Evolutionary conservation across 139 green algal species (phyloP), one percentile per base, ranked within the genome.

Genomic region (Haematococcus lacustris): DNA sequence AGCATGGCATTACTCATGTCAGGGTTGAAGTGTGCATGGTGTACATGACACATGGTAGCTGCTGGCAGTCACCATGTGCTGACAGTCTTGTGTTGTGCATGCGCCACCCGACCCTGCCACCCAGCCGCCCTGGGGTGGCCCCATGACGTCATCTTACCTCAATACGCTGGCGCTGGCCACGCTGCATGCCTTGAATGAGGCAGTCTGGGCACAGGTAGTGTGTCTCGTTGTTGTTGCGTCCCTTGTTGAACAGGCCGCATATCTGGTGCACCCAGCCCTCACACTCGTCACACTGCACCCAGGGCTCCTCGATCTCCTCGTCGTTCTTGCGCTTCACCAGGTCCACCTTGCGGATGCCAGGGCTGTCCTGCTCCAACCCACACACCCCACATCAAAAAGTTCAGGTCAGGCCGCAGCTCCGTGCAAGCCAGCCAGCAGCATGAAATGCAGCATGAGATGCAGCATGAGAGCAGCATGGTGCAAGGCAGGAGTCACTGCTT

Each of bases 271-370:
- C 87, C 96, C 96, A 99, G 61, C 81, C 71, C 47, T 97, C 76
- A 85, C 96, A 99, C 51, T 76, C 50, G 81, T 98, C 94, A 79
- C 96, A 99, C 74, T 93, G 83, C 81, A 99, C 96, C 96, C 96
- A 99, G 26, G 81, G 82, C 82, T 97, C 92, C 78, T 96, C 91
- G 41, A 88, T 82, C 71, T 97, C 90, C 65, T 97, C 92, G 63
- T 97, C 92, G 68, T 98, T 99, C 61, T 94, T 96, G 57, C 84
- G 83, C 81, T 97, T 97, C 64, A 88, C 76, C 66, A 97, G 43
- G 7, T 72, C 67, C 3, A 13, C 5, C 64, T 70, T 70, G n/a
- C n/a, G n/a, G n/a, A 28, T 28, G 53, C n/a, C n/a, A n/a, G n/a
- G n/a, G n/a, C n/a, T n/a, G n/a, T n/a, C n/a, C n/a, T n/a, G n/a